Base-by-base conservation (phyloP, 176 grass and related monocot species). In the Cenchrus purpureus region DNA sequence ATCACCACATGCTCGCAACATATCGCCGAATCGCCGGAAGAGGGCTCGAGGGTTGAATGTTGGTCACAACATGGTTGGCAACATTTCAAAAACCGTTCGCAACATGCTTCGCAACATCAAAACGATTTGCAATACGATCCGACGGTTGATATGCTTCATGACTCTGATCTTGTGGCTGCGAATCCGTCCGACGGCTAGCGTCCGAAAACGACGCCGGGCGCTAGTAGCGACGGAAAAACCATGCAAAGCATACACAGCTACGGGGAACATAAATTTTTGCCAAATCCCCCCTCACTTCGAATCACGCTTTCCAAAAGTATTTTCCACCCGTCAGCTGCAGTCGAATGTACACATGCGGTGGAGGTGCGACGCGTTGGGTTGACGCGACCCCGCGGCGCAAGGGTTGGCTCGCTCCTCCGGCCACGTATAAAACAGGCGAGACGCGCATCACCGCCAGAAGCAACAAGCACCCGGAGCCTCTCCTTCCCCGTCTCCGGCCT, bases 361-460 rank as follows among this genome's bases (percentile, higher is more conserved):
- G 37, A 64, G 71, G 48, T 31, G 66, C 66, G 83, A 86, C 66
- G 88, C 88, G 84, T 83, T 79, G 1, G 34, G 31, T 72, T 78
- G 79, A 90, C 84, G 88, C 88, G 84, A 90, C 74, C 78, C 58
- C 65, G 65, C 66, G 46, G 61, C 77, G 13, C 46, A 73, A 12
- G 48, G 59, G 55, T 55, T 62, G n/a, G n/a, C 59, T 62, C 59
- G 59, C 57, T 79, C 60, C 14, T 42, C 25, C 29, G 5, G 0
- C 45, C 46, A 42, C 17, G 71, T 76, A 77, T 86, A 90, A 83
- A 73, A 71, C 7, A 73, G 55, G 82, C 74, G 46, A 61, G 59
- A 67, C 88, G 64, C 78, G 77, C 59, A 44, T 48, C 77, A 80
- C 55, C 88, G 49, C 48, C 49, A 34, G 78, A 54, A 54, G 43